Evolutionary conservation across 306 rosid species (phyloP).

Genomic region (Trichosanthes truncata): DNA sequence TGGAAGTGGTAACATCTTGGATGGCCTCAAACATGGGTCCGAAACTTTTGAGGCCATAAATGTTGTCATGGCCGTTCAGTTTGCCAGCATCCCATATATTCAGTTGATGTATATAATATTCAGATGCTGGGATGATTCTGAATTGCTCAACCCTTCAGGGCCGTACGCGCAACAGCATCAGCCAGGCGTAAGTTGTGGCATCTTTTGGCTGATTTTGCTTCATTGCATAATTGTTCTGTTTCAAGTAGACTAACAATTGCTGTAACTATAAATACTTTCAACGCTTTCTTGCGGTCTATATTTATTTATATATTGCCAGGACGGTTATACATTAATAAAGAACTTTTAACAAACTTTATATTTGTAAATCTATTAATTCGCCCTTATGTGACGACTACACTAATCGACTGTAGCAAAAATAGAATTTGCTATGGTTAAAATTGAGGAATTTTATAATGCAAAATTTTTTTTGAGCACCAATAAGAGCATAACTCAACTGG

Average conservation of each 20-base stretch:
- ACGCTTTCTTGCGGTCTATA: not conserved
- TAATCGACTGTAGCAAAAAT: not conserved
- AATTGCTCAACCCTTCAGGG: not conserved
- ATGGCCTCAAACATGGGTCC: constrained; percentile 66
- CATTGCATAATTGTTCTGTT: not conserved
- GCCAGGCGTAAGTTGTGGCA: not conserved
- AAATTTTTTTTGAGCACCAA: too few relatives aligned
- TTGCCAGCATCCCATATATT: not conserved
- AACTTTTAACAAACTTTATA: not conserved
- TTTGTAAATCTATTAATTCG: not conserved
- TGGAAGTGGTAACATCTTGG: constrained; percentile 71
- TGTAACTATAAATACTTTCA: not conserved
- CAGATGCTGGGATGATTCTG: not conserved
- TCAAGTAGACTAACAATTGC: not conserved
- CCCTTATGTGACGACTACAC: not conserved
- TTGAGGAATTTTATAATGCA: too few relatives aligned
- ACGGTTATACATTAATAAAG: not conserved
- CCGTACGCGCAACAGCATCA: not conserved
- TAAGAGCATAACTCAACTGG: too few relatives aligned
- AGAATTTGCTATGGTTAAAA: not conserved
- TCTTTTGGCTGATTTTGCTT: not conserved
- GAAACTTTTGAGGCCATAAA: constrained; percentile 43
- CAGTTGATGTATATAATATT: not conserved
- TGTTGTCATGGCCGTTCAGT: not conserved
- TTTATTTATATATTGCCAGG: not conserved